phyloP scores from a whole-genome alignment of 371 early-diverging fungal genomes.

The Haplosporangium sp. region DNA sequence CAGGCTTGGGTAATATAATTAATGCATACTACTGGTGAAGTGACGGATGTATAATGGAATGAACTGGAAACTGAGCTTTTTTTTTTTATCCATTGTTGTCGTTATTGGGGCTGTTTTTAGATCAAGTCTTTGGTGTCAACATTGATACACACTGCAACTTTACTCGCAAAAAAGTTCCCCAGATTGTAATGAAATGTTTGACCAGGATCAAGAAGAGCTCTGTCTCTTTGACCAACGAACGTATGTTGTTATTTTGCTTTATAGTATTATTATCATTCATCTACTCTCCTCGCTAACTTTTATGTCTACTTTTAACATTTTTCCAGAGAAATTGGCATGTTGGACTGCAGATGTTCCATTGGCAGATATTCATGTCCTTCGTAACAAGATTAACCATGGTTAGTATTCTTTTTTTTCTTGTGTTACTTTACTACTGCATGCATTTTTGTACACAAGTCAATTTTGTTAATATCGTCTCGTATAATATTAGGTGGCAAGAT shows the following conservation, averaged over 20 bases:
- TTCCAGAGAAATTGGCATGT: constrained; percentile 54
- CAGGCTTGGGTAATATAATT: constrained; percentile 63
- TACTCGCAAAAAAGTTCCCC: constrained; percentile 68
- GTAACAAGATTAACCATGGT: constrained; percentile 71
- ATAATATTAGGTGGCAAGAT: constrained; percentile 55
- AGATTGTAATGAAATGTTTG: constrained; percentile 65
- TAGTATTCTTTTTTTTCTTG: background rate
- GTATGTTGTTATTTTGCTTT: constrained; percentile 19
- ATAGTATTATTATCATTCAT: background rate
- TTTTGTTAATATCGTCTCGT: too few relatives aligned
- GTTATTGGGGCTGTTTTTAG: constrained; percentile 34
- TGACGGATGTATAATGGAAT: background rate
- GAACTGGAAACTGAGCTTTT: too few relatives aligned
- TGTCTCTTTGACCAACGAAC: constrained; percentile 47
- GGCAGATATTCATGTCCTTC: constrained; percentile 71
- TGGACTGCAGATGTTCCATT: constrained; percentile 76
- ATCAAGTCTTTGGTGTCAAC: constrained; percentile 83
- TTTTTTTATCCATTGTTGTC: too few relatives aligned
- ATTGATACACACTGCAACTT: constrained; percentile 74
- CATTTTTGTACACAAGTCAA: too few relatives aligned
- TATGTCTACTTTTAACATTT: background rate
- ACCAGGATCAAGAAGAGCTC: constrained; percentile 64
- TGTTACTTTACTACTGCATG: background rate
- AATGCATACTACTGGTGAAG: background rate
- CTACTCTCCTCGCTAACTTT: background rate